phyloP scores from a whole-genome alignment of 345 rosid species.

The Populus nigra region DNA sequence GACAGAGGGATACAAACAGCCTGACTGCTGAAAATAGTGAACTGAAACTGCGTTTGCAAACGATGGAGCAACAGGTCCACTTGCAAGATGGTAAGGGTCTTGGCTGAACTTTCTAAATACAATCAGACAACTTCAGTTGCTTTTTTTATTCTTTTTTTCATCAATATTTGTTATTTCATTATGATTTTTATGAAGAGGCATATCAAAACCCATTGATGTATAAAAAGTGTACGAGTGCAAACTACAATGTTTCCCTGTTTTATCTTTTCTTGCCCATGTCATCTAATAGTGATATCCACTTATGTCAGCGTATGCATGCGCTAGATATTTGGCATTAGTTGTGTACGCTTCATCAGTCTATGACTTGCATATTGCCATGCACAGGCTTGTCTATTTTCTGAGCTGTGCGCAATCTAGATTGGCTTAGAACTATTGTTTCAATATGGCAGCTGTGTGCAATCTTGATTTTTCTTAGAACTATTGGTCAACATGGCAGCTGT shows the following conservation, averaged over 20 bases:
- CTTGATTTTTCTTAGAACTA: neutral
- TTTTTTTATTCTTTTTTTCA: neutral
- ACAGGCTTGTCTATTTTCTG: neutral
- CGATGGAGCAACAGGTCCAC: slow-evolving; percentile 84
- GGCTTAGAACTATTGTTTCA: too few species aligned
- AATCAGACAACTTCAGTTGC: neutral
- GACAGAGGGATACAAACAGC: slow-evolving; percentile 82
- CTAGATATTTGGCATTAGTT: neutral
- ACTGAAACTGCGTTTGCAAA: slow-evolving; percentile 79
- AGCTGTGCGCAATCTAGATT: too few species aligned
- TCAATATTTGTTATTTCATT: neutral
- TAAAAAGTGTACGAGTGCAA: neutral
- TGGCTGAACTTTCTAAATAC: neutral
- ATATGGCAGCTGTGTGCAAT: neutral
- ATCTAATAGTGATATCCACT: neutral
- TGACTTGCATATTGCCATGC: neutral
- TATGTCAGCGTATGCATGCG: neutral
- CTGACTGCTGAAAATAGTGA: slow-evolving; percentile 79
- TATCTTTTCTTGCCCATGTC: neutral
- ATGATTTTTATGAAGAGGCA: neutral
- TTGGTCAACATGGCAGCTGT: neutral
- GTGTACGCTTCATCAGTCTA: neutral
- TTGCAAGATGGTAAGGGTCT: slow-evolving; percentile 78
- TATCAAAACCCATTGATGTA: neutral
- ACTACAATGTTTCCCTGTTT: neutral